phyloP scores from a whole-genome alignment of 805 yeast genomes.

The Candida nemodendra region DNA sequence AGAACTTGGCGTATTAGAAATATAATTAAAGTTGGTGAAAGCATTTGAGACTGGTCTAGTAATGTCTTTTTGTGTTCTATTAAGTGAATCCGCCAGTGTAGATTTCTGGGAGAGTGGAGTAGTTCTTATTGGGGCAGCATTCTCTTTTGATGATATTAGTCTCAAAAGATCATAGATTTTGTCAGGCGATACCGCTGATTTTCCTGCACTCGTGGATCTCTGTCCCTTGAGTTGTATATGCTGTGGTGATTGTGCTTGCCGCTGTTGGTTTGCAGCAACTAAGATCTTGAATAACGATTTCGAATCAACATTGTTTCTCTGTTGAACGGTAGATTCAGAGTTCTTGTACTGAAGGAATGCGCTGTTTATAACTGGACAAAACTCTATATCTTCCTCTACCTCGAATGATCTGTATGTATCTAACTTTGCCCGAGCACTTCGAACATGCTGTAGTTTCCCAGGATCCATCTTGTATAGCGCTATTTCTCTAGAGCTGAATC shows the following conservation, averaged over 20 bases:
- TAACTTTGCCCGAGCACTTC: conserved; percentile 46
- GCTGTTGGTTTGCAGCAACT: conserved; percentile 20
- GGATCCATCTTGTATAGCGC: conserved; percentile 10
- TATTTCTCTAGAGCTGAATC: too few species aligned
- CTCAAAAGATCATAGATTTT: conserved; percentile 6
- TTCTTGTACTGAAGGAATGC: conserved; percentile 3
- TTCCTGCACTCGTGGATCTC: background rate
- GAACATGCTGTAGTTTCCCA: conserved; percentile 14
- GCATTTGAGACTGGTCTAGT: too few species aligned
- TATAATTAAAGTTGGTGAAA: conserved; percentile 17
- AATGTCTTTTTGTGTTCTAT: background rate
- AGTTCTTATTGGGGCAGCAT: too few species aligned
- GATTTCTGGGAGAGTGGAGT: too few species aligned
- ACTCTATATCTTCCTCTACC: conserved; percentile 68
- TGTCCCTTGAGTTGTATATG: conserved; percentile 1
- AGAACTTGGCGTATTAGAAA: conserved; percentile 22
- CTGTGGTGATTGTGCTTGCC: conserved; percentile 1
- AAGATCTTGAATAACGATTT: conserved; percentile 19
- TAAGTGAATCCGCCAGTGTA: too few species aligned
- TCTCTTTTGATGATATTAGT: background rate
- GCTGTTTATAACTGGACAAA: conserved; percentile 47
- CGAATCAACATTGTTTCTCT: conserved; percentile 14
- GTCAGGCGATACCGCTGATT: conserved; percentile 1
- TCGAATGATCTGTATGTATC: conserved; percentile 70
- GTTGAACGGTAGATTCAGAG: conserved; percentile 8